Conservation (phyloP, 495 filamentous ascomycete genomes). For the Aspergillus mulundensis region DNA sequence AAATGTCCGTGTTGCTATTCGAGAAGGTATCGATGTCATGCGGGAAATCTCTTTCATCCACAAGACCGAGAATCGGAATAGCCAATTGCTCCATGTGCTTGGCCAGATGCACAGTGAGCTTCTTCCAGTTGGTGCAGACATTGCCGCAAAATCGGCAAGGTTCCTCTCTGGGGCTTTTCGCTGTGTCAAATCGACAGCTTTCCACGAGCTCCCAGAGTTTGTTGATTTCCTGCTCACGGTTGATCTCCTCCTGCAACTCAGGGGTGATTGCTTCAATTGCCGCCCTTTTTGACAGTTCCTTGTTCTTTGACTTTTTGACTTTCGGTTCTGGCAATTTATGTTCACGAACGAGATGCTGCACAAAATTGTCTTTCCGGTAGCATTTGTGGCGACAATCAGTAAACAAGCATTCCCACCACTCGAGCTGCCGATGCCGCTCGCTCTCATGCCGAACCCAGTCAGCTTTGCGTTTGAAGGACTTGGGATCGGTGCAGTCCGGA, state of each 20-base stretch:
- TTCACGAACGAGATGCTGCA: slow-evolving; percentile 91
- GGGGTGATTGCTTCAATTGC: slow-evolving; percentile 43
- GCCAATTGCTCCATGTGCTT: slow-evolving; percentile 96
- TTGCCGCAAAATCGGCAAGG: slow-evolving; percentile 89
- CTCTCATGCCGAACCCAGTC: slow-evolving; percentile 98
- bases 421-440: slow-evolving; percentile 85
- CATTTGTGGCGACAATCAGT: slow-evolving; percentile 80
- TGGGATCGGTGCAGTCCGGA: slow-evolving; percentile 75
- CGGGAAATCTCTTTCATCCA: slow-evolving; percentile 38
- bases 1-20: slow-evolving; percentile 13
- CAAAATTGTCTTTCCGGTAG: slow-evolving; percentile 91
- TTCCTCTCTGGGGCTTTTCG: slow-evolving; percentile 65
- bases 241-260: slow-evolving; percentile 38
- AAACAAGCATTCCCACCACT: slow-evolving; percentile 86
- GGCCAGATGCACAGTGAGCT: slow-evolving; percentile 89
- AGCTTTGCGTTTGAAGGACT: slow-evolving; percentile 95
- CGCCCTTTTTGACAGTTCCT: slow-evolving; percentile 19
- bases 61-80: slow-evolving; percentile 75
- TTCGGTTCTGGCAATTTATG: slow-evolving; percentile 85
- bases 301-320: slow-evolving; percentile 37
- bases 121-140: slow-evolving; percentile 82
- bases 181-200: slow-evolving; percentile 68
- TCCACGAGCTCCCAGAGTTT: slow-evolving; percentile 75
- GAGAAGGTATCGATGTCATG: slow-evolving; percentile 3
- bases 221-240: slow-evolving; percentile 51